A percentile compares a stretch with the other conserved stretches of the same genome.
Evolutionary conservation across 306 rosid species (phyloP).

Genomic region (Spatholobus suberectus): DNA sequence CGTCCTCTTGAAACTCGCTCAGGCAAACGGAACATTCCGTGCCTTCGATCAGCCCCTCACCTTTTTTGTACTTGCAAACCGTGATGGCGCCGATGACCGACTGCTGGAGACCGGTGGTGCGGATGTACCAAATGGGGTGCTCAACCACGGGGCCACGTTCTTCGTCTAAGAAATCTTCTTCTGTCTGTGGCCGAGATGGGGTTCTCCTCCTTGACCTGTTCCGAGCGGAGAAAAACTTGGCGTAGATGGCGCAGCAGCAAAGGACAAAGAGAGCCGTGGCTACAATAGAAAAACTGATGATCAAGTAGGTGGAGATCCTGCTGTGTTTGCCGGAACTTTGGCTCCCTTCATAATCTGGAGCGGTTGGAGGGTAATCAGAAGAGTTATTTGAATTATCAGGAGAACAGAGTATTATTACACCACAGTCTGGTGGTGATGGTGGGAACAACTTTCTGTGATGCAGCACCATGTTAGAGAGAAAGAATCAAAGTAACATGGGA

Average conservation of each 20-base stretch:
- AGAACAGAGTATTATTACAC: too few species aligned
- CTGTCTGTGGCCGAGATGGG: slow-evolving; percentile 13
- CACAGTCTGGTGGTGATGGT: neutral
- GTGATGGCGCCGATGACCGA: slow-evolving; percentile 67
- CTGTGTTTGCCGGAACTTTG: neutral
- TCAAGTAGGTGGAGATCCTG: slow-evolving; percentile 13
- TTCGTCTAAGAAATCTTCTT: slow-evolving; percentile 52
- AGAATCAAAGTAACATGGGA: slow-evolving; percentile 14
- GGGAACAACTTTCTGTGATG: slow-evolving; percentile 37
- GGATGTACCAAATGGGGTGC: slow-evolving; percentile 86
- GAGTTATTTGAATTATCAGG: too few species aligned
- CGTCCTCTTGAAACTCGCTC: slow-evolving; percentile 79
- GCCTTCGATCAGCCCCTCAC: slow-evolving; percentile 77
- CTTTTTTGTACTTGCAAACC: slow-evolving; percentile 63
- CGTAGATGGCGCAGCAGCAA: slow-evolving; percentile 55
- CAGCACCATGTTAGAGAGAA: slow-evolving; percentile 43
- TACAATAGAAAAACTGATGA: slow-evolving; percentile 29
- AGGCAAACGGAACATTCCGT: slow-evolving; percentile 86
- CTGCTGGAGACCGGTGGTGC: slow-evolving; percentile 71
- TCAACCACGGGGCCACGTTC: slow-evolving; percentile 61
- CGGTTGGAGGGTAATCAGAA: neutral
- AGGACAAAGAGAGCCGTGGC: slow-evolving; percentile 45
- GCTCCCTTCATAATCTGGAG: neutral
- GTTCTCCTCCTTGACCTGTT: slow-evolving; percentile 35
- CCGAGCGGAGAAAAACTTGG: slow-evolving; percentile 39